Base-by-base conservation (phyloP, 2,329 filamentous ascomycete genomes). In the Cordyceps cateniannulata region DNA sequence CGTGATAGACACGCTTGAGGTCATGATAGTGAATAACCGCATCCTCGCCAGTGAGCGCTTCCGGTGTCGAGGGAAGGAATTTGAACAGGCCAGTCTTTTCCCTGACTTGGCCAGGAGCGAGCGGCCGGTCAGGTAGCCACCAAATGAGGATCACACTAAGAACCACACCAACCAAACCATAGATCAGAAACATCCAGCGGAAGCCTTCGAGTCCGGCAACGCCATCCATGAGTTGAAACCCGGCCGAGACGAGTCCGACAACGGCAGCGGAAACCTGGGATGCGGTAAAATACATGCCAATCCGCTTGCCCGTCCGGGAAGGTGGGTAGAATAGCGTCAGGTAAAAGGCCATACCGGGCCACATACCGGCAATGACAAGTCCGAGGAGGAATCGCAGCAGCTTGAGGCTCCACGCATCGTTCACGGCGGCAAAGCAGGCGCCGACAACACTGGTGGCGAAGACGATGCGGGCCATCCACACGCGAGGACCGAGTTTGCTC, bases 341-440 rank as follows among this genome's bases (percentile, higher is more conserved):
- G 70, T 96, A 96, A 72, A 95, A 95, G 10, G 91, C 85, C 92
- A 96, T 96, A 54, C 92, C 92, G 0, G 92, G 92, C 92, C 92
- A 96, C 88, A 96, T 92, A 51, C 92, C 92, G 1, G 92, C 92
- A 70, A 93, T 93, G 25, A 96, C 91, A 16, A 95, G 82, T 52
- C 92, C 92, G 7, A 96, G 83, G 12, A 96, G 80, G 60, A 96
- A 87, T 8, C 92, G 87, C 29, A 96, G 81, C n/a, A 96, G 79
- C 83, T 93, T 93, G 67, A 96, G 80, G 69, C 90, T 95, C 89
- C 91, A 96, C 8, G 89, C 89, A 45, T 86, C 85, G 65, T 86
- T 84, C 70, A 95, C 91, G 14, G 90, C 91, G 6, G 91, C 85
- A 75, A 96, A 91, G 70, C 91, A 95, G 58, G 86, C 82, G 0